Conservation (phyloP, 192 early-diverging fungal species). For the Rhizophlyctis rosea region DNA sequence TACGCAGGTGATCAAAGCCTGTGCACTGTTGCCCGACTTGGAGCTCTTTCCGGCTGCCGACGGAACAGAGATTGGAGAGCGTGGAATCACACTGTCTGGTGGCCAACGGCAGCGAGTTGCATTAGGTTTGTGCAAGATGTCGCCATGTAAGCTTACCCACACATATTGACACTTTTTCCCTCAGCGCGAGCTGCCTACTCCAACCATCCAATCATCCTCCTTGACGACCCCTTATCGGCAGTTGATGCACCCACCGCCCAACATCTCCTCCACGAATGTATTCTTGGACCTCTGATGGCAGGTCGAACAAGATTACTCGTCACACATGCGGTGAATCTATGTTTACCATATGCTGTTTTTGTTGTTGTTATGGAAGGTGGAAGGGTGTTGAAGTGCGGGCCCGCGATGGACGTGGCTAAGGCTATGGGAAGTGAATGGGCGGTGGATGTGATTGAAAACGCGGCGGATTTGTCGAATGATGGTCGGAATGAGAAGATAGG, state of each 20-base stretch:
- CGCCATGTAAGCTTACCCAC: conserved; percentile 47
- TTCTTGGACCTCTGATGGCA: conserved; percentile 70
- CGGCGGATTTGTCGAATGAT: conserved; percentile 3
- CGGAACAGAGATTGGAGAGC: conserved; percentile 51
- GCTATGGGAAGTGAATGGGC: conserved; percentile 16
- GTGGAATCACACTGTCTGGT: conserved; percentile 66
- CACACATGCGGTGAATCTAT: conserved; percentile 64
- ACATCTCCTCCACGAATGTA: conserved; percentile 74
- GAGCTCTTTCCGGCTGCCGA: conserved; percentile 58
- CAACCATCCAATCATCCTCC: conserved; percentile 61
- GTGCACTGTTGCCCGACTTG: conserved; percentile 65
- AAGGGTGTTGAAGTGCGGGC: too few relatives aligned
- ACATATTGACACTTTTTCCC: conserved; percentile 23
- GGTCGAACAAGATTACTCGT: conserved; percentile 85
- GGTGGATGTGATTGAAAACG: conserved; percentile 22
- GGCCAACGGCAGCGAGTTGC: conserved; percentile 69
- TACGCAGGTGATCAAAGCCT: conserved; percentile 57
- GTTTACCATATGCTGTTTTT: conserved; percentile 39
- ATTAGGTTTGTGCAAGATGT: too few relatives aligned
- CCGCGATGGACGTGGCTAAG: conserved; percentile 29
- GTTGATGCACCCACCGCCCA: conserved; percentile 93
- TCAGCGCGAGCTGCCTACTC: conserved; percentile 76
- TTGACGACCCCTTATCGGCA: conserved; percentile 88
- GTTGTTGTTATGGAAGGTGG: conserved; percentile 43
- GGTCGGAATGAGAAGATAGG: background rate